phyloP scores from a whole-genome alignment of 2,329 filamentous ascomycete genomes.

The Gaeumannomyces tritici region DNA sequence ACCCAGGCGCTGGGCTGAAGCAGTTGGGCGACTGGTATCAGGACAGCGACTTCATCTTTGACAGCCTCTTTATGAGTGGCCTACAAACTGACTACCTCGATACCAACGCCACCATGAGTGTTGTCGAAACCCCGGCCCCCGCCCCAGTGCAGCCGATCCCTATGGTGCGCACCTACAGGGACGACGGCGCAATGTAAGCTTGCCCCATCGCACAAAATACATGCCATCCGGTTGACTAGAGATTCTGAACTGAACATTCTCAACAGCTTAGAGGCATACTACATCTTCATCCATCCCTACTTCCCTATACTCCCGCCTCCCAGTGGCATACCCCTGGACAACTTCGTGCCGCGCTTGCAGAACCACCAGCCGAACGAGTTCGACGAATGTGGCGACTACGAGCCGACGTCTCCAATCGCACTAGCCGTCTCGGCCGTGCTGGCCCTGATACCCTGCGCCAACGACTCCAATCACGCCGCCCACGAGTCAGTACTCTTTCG shows the following conservation, averaged over 20 bases:
- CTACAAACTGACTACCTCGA: slow-evolving; percentile 5
- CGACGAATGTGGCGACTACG: slow-evolving; percentile 18
- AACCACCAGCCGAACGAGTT: slow-evolving; percentile 21
- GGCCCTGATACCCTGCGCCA: slow-evolving; percentile 34
- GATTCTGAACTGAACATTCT: background rate
- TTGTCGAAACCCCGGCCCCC: slow-evolving; percentile 9
- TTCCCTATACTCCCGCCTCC: slow-evolving; percentile 39
- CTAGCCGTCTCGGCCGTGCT: slow-evolving; percentile 38
- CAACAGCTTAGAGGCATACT: slow-evolving; percentile 34
- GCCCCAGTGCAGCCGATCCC: slow-evolving; percentile 13
- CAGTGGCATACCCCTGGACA: slow-evolving; percentile 19
- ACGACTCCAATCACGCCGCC: slow-evolving; percentile 23
- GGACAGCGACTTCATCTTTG: slow-evolving; percentile 38
- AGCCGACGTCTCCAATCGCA: slow-evolving; percentile 31
- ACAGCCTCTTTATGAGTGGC: slow-evolving; percentile 26
- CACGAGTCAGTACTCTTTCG: slow-evolving; percentile 31
- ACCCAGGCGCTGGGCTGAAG: slow-evolving; percentile 36
- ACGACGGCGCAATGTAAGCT: slow-evolving; percentile 29
- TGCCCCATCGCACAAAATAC: background rate
- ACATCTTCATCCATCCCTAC: slow-evolving; percentile 40
- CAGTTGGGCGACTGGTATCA: slow-evolving; percentile 32
- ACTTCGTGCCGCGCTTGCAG: slow-evolving; percentile 23
- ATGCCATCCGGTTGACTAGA: background rate
- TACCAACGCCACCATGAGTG: slow-evolving; percentile 7
- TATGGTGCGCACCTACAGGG: slow-evolving; percentile 31